phyloP scores from a whole-genome alignment of 352 stramenopile genomes.

The Phytophthora cactorum region DNA sequence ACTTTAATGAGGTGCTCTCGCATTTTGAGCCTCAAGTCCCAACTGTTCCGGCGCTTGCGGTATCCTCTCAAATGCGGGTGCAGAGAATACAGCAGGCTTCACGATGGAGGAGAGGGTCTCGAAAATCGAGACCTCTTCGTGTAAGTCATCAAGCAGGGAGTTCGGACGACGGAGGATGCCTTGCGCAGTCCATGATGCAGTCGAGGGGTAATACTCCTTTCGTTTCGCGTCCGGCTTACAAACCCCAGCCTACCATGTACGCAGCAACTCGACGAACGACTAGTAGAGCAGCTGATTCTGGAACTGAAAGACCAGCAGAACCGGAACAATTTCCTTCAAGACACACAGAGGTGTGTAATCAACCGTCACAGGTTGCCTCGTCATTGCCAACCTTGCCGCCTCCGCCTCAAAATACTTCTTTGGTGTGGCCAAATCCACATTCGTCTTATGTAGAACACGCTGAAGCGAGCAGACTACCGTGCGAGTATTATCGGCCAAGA shows the following conservation, averaged over 20 bases:
- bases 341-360: background rate
- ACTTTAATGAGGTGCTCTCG: slow-evolving; percentile 19
- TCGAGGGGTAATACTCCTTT: slow-evolving; percentile 6
- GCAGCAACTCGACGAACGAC: background rate
- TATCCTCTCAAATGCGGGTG: slow-evolving; percentile 3
- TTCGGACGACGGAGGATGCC: slow-evolving; percentile 37
- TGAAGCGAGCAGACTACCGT: background rate
- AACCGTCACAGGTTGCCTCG: background rate
- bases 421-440: slow-evolving; percentile 1
- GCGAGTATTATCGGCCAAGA: background rate
- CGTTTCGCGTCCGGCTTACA: slow-evolving; percentile 17
- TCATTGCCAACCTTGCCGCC: background rate
- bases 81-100: slow-evolving; percentile 5
- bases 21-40: slow-evolving; percentile 13
- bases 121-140: slow-evolving; percentile 29
- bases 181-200: slow-evolving; percentile 49
- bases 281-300: background rate
- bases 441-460: background rate
- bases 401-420: background rate
- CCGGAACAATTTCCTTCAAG: background rate
- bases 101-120: slow-evolving; percentile 5
- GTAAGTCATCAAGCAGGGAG: slow-evolving; percentile 12
- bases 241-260: background rate
- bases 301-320: background rate
- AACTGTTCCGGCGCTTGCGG: background rate